phyloP scores from a whole-genome alignment of 148 eudicot species.

The Camellia lanceoleosa region DNA sequence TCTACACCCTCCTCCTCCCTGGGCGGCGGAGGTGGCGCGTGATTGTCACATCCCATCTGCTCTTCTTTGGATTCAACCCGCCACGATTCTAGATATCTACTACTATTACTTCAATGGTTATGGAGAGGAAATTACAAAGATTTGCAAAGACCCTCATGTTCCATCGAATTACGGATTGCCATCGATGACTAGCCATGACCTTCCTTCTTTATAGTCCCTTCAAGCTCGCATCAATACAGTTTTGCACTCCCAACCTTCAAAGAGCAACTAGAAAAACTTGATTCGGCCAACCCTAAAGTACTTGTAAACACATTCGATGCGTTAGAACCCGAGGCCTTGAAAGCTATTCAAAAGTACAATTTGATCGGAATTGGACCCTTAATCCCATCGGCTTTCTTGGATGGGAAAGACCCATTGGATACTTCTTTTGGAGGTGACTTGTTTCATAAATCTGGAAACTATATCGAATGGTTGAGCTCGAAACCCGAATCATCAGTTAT shows the following conservation, averaged over 20 bases:
- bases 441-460: no score
- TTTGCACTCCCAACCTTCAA: conserved; percentile 29
- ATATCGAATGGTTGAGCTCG: no score
- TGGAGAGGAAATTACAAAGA: conserved; percentile 18
- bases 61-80: conserved; percentile 63
- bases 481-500: not conserved
- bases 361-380: conserved; percentile 45
- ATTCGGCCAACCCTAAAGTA: conserved; percentile 35
- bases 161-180: conserved; percentile 46
- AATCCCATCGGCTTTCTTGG: conserved; percentile 37
- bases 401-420: conserved; percentile 28
- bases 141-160: conserved; percentile 28
- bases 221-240: conserved; percentile 5
- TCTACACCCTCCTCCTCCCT: conserved; percentile 53
- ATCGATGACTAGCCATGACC: conserved; percentile 31
- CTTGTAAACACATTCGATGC: conserved; percentile 61
- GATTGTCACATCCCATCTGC: conserved; percentile 40
- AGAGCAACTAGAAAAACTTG: conserved; percentile 36
- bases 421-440: not conserved
- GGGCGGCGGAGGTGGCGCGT: conserved; percentile 60
- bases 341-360: conserved; percentile 26
- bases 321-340: conserved; percentile 44
- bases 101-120: conserved; percentile 48
- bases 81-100: conserved; percentile 44
- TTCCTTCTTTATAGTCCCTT: conserved; percentile 60